Percentiles rank a stretch among this genome's conserved stretches.
These are phyloP conservation scores for Stentor roeselii DNA, from an alignment of 73 alveolate species.

Conservation along the genomic window DNA sequence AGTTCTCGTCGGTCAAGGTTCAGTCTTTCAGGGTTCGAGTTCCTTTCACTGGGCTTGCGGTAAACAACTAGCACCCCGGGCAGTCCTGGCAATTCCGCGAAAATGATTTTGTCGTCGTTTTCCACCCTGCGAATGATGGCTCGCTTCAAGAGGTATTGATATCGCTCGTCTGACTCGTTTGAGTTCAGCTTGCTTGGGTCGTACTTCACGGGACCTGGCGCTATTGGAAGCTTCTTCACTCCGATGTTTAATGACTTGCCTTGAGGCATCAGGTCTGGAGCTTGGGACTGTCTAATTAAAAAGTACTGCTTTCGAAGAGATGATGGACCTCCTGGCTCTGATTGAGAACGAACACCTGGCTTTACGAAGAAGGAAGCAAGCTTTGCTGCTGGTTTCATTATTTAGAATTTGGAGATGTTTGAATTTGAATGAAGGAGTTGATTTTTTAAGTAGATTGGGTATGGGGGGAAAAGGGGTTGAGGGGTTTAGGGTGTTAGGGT, in stretches of 20 bases:
- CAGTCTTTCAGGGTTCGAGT: conserved; percentile 76
- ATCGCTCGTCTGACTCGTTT: conserved; percentile 66
- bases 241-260: background rate
- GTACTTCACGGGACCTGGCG: background rate
- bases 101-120: conserved; percentile 83
- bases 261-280: background rate
- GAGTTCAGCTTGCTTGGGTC: background rate
- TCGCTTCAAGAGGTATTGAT: conserved; percentile 73
- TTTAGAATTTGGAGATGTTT: no score
- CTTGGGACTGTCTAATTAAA: no score
- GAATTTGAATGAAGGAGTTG: no score
- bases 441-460: no score
- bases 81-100: conserved; percentile 82
- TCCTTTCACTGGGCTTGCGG: conserved; percentile 83
- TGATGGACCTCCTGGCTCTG: no score
- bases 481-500: no score
- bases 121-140: conserved; percentile 84
- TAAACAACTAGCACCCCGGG: conserved; percentile 90
- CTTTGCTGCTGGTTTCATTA: no score
- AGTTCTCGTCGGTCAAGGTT: conserved; percentile 81
- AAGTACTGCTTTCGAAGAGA: no score
- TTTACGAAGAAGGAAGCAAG: no score
- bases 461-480: no score
- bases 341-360: no score
- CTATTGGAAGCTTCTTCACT: background rate